phyloP scores from a whole-genome alignment of 805 yeast genomes.

The Pichia eremophila region DNA sequence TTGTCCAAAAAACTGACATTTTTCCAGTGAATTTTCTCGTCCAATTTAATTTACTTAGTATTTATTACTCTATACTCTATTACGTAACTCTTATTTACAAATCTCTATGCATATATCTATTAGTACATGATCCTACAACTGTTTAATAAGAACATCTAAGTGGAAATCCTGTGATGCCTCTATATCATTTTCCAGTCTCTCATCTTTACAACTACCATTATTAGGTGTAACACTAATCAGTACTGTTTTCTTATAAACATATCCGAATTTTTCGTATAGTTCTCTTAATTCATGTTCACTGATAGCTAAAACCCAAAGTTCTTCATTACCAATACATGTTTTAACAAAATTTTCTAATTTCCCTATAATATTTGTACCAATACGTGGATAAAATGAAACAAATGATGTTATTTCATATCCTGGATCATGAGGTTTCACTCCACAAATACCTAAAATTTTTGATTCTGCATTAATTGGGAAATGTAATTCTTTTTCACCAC shows the following conservation, averaged over 20 bases:
- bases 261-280: constrained; percentile 38
- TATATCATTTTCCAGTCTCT: constrained; percentile 30
- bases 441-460: constrained; percentile 27
- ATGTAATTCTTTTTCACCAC: constrained; percentile 11
- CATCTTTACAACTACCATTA: constrained; percentile 10
- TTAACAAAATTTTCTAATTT: constrained; percentile 11
- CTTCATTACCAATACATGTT: constrained; percentile 6
- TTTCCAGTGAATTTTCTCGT: no score
- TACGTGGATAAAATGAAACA: constrained; percentile 39
- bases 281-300: constrained; percentile 39
- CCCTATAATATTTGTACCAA: constrained; percentile 19
- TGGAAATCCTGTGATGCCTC: constrained; percentile 32
- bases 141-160: constrained; percentile 30
- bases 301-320: constrained; percentile 32
- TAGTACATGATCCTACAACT: neutral
- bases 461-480: constrained; percentile 19
- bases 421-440: constrained; percentile 21
- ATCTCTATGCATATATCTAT: no score
- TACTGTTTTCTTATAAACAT: constrained; percentile 19
- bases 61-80: no score
- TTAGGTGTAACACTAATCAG: constrained; percentile 17
- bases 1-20: no score
- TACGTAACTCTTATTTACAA: no score
- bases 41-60: no score
- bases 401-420: constrained; percentile 41